Conservation (phyloP, 2,329 filamentous ascomycete species). For the Hypoxylon sp. region DNA sequence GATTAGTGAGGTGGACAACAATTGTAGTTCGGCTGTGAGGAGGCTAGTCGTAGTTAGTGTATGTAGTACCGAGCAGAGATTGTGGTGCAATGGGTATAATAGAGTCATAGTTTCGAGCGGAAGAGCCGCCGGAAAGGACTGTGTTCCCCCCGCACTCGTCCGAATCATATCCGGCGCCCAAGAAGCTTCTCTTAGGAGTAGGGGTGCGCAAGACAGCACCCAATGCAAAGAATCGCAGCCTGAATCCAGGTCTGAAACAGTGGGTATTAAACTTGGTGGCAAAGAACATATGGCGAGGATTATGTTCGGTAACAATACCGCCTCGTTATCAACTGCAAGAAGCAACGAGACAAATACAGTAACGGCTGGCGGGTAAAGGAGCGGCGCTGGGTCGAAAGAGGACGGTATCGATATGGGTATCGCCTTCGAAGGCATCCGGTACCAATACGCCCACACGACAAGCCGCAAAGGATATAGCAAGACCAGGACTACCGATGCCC, state of each 20-base stretch:
- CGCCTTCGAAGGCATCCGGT: constrained; percentile 56
- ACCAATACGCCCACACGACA: constrained; percentile 63
- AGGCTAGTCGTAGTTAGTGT: constrained; percentile 91
- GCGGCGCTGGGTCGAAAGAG: constrained; percentile 89
- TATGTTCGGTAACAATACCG: constrained; percentile 81
- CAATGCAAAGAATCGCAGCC: constrained; percentile 82
- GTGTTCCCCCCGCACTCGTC: constrained; percentile 47
- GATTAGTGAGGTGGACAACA: constrained; percentile 86
- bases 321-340: constrained; percentile 73
- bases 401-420: constrained; percentile 72
- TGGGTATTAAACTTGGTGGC: constrained; percentile 80
- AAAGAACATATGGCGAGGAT: constrained; percentile 85
- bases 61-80: constrained; percentile 79
- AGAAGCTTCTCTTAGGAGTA: constrained; percentile 64
- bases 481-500: constrained; percentile 58
- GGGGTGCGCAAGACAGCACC: constrained; percentile 79
- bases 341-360: constrained; percentile 84
- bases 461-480: constrained; percentile 73
- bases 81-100: constrained; percentile 87
- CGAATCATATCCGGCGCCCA: constrained; percentile 55
- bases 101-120: constrained; percentile 72
- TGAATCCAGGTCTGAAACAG: constrained; percentile 67
- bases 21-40: constrained; percentile 86
- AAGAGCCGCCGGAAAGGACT: constrained; percentile 51
- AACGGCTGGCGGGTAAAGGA: constrained; percentile 86